phyloP scores from a whole-genome alignment of 192 early-diverging fungal genomes.

The Gonapodya prolifera region DNA sequence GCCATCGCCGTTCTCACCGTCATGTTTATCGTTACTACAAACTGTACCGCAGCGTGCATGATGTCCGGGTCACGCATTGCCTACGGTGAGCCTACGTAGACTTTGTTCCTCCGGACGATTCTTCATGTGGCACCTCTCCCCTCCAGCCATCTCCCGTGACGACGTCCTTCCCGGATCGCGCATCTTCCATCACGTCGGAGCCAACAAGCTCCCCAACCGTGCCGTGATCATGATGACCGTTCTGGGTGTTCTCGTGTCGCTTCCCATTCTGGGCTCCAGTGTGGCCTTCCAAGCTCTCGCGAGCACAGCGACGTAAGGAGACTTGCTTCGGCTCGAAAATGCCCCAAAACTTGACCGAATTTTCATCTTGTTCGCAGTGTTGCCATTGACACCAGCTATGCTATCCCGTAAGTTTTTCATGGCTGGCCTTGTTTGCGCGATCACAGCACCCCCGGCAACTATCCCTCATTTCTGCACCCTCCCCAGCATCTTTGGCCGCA shows the following conservation, averaged over 20 bases:
- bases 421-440: too few species aligned
- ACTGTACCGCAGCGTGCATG: slow-evolving; percentile 27
- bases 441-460: too few species aligned
- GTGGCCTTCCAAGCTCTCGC: slow-evolving; percentile 26
- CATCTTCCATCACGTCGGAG: slow-evolving; percentile 17
- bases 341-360: background rate
- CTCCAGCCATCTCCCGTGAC: slow-evolving; percentile 36
- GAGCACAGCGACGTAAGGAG: slow-evolving; percentile 16
- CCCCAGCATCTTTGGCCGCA: slow-evolving; percentile 17
- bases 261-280: slow-evolving; percentile 23
- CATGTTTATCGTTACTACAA: slow-evolving; percentile 28
- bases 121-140: slow-evolving; percentile 30
- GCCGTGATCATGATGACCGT: slow-evolving; percentile 22
- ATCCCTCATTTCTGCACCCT: too few species aligned
- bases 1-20: slow-evolving; percentile 24
- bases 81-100: background rate
- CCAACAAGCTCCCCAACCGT: slow-evolving; percentile 21
- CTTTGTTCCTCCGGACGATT: background rate
- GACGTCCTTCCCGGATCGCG: slow-evolving; percentile 26
- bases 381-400: slow-evolving; percentile 23
- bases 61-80: slow-evolving; percentile 14
- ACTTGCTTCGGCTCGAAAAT: background rate
- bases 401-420: slow-evolving; percentile 18
- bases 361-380: slow-evolving; percentile 10
- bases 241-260: slow-evolving; percentile 18